Base-by-base conservation (phyloP, 352 stramenopile species). In the Labyrinthula sp. region DNA sequence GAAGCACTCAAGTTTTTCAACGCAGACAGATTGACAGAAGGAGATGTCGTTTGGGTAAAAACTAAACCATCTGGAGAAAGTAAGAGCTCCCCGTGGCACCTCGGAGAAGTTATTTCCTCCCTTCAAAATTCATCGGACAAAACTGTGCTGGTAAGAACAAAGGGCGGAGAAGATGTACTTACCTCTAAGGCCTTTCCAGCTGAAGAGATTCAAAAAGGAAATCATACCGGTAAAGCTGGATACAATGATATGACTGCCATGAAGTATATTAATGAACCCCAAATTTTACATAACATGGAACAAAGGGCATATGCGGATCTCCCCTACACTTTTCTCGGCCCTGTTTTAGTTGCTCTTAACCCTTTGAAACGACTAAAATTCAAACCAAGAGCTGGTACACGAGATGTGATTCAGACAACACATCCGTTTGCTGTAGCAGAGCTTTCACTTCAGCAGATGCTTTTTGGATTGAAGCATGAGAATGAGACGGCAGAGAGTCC, bases 281-380 rank as follows among this genome's bases (percentile, higher is more conserved):
- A 58, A 35, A 57, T 83, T 5, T 56, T 83, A 1, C 64, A 77
- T 48, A 59, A 69, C 12, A 46, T 83, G n/a, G 39, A 68, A 12
- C 15, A 65, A 10, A 56, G 77, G 12, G 83, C 79, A 49, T 20
- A 65, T 30, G 15, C 38, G 38, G 54, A 77, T 47, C 30, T 52
- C 15, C 77, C 77, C 38, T 62, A 59, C 23, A 58, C 54, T 9
- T 58, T 40, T 27, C 9, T 50, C 24, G 58, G 57, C 23, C 2
- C 48, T 15, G 60, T 63, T 5, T 10, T 63, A n/a, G 60, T 63
- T 3, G 57, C 48, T 2, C 39, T 63, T 4, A 63, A 63, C 49
- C 57, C 57, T 7, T 48, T 56, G 22, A 57, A 78, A 56, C 57
- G 48, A 23, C 63, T 73, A 28, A n/a, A n/a, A n/a, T 56, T 59